These are phyloP conservation scores for Suhomyces taliae DNA, from an alignment of 1,139 yeast genomes.

Conservation along the genomic window DNA sequence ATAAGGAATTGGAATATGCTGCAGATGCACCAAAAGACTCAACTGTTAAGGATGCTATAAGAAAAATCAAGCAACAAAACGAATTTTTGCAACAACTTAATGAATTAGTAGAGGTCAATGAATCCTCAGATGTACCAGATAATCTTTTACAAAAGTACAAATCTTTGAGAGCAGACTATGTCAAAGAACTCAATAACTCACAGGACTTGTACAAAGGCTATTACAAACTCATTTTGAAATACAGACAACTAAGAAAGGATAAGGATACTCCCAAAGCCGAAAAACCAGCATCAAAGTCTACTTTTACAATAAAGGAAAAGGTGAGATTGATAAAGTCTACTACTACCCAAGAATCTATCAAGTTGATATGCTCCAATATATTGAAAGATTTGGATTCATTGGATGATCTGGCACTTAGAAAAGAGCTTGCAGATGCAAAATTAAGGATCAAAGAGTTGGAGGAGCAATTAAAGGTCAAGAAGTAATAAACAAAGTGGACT, in stretches of 20 bases:
- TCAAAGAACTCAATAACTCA: conserved; percentile 31
- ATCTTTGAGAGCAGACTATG: conserved; percentile 32
- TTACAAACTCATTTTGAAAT: conserved; percentile 41
- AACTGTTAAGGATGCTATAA: conserved; percentile 9
- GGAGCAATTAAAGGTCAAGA: neutral
- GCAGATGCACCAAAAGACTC: neutral
- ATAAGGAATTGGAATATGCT: conserved; percentile 4
- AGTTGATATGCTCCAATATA: conserved; percentile 24
- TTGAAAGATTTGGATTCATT: conserved; percentile 22
- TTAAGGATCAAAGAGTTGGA: neutral
- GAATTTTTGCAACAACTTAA: conserved; percentile 22
- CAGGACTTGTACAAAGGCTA: conserved; percentile 37
- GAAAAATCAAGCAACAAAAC: conserved; percentile 22
- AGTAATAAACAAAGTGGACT: neutral
- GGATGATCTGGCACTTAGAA: conserved; percentile 11
- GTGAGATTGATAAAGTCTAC: conserved; percentile 24
- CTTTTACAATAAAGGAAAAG: conserved; percentile 20
- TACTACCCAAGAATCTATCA: conserved; percentile 23
- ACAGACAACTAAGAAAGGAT: conserved; percentile 35
- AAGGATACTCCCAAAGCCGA: neutral
- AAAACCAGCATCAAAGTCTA: conserved; percentile 1
- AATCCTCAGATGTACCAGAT: conserved; percentile 16
- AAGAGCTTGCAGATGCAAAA: neutral
- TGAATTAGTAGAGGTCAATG: conserved; percentile 21
- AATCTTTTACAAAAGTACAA: conserved; percentile 25